phyloP scores from a whole-genome alignment of 768 basidiomycete species.

The Suillus luteus region DNA sequence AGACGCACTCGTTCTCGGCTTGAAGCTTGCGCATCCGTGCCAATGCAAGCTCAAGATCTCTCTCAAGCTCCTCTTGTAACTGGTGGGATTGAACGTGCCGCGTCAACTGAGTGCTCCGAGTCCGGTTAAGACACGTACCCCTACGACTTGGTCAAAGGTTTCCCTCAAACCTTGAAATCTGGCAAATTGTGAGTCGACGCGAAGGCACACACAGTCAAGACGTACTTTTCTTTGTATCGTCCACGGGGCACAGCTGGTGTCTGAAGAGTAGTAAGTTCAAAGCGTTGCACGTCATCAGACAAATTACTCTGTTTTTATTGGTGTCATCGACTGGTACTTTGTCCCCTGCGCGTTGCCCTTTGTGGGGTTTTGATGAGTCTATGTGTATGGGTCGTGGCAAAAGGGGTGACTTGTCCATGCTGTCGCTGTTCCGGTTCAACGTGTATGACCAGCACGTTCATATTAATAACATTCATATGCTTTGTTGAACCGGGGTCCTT shows the following conservation, averaged over 20 bases:
- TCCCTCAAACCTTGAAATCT: slow-evolving; percentile 35
- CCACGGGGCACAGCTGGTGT: slow-evolving; percentile 18
- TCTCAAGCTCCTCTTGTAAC: slow-evolving; percentile 29
- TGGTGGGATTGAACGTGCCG: slow-evolving; percentile 1
- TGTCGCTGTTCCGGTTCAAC: background rate
- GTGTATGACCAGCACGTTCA: background rate
- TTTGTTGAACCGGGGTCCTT: background rate
- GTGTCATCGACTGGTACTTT: slow-evolving; percentile 24
- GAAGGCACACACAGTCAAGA: background rate
- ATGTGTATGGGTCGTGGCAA: background rate
- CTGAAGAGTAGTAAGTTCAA: slow-evolving; percentile 9
- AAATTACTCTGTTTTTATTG: slow-evolving; percentile 27
- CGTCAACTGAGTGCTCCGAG: background rate
- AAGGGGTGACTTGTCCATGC: background rate
- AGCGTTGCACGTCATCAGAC: background rate
- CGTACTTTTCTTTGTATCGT: slow-evolving; percentile 37
- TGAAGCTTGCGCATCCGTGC: slow-evolving; percentile 31
- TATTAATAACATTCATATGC: background rate
- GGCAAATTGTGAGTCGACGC: background rate
- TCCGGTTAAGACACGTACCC: slow-evolving; percentile 20
- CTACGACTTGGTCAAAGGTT: slow-evolving; percentile 35
- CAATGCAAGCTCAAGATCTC: slow-evolving; percentile 31
- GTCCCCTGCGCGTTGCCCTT: slow-evolving; percentile 12
- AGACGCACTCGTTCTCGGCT: slow-evolving; percentile 35
- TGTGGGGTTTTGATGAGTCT: slow-evolving; percentile 11